These are phyloP conservation scores for Calonectria hawksworthii DNA, from an alignment of 2,329 filamentous ascomycete genomes.

Conservation along the genomic window DNA sequence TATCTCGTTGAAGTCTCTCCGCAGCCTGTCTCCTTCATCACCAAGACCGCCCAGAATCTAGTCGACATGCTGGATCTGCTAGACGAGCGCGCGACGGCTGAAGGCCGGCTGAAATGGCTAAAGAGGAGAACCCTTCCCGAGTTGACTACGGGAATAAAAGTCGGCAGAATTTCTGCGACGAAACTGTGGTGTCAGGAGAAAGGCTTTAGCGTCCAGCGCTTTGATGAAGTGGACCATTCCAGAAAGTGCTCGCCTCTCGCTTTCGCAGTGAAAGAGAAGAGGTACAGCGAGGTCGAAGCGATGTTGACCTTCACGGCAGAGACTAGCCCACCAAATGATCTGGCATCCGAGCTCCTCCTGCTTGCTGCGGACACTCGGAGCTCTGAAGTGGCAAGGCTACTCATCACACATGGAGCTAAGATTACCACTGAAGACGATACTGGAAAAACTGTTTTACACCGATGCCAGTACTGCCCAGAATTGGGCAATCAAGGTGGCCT, in stretches of 20 bases:
- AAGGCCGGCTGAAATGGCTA: slow-evolving; percentile 1
- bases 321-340: neutral
- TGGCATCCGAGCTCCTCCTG: slow-evolving; percentile 4
- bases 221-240: slow-evolving; percentile 12
- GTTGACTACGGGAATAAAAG: neutral
- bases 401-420: neutral
- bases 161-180: neutral
- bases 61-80: slow-evolving; percentile 9
- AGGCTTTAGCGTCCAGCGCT: slow-evolving; percentile 15
- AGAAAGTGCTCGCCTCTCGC: slow-evolving; percentile 13
- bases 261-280: neutral
- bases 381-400: neutral
- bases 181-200: slow-evolving; percentile 7
- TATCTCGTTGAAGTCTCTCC: slow-evolving; percentile 9
- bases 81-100: neutral
- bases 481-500: slow-evolving; percentile 15
- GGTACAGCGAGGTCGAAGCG: neutral
- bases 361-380: slow-evolving; percentile 8
- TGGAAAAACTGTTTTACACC: slow-evolving; percentile 8
- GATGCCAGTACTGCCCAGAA: slow-evolving; percentile 10
- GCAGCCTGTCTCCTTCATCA: neutral
- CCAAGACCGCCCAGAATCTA: slow-evolving; percentile 5
- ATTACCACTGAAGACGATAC: neutral
- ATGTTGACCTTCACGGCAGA: slow-evolving; percentile 9
- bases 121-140: neutral